Evolutionary conservation across 2,329 filamentous ascomycete species (phyloP), one percentile per base, ranked within the genome.

Genomic region (Neonectria ditissima): DNA sequence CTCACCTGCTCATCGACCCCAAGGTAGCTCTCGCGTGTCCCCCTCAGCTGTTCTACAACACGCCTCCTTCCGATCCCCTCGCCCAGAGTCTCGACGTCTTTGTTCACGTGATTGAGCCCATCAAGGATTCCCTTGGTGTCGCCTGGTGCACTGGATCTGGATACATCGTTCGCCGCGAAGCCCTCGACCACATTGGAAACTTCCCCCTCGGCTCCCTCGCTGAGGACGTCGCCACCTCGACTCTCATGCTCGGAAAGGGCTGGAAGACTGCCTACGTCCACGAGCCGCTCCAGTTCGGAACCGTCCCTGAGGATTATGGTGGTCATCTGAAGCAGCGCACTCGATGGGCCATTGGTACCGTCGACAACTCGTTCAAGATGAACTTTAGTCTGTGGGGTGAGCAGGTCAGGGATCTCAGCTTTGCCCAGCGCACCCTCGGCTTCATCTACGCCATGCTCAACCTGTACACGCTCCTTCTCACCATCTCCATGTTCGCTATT

Each of bases 121-220:
- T 83, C 75, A 83, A 83, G 77, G 81, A 83, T 62, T 71, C 81
- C n/a, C 76, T 83, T 47, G 81, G 84, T 53, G 84, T 87, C 5
- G 87, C 87, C n/a, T 88, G 87, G 83, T 89, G 87, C 69, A 87
- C 86, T n/a, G 88, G 88, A 5, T 89, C 87, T 5, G 88, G 88
- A 7, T 90, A 88, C 67, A 78, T 87, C 5, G 82, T 84, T 28
- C 85, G 87, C 4, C 85, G 87, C n/a, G 76, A 82, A 56, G 88
- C 88, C 6, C 78, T 91, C 4, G 84, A 87, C 18, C 80, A 85
- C 20, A 89, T 90, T 63, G 88, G 87, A 68, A 86, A 87, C 68
- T 90, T 88, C 66, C 88, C 87, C 0, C 81, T 85, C 1, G 86
- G 83, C 14, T 88, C 86, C 5, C 77, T 90, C 8, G 84, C 86